Evolutionary conservation across 805 yeast species (phyloP).

Genomic region (Candida methanosorbosa): DNA sequence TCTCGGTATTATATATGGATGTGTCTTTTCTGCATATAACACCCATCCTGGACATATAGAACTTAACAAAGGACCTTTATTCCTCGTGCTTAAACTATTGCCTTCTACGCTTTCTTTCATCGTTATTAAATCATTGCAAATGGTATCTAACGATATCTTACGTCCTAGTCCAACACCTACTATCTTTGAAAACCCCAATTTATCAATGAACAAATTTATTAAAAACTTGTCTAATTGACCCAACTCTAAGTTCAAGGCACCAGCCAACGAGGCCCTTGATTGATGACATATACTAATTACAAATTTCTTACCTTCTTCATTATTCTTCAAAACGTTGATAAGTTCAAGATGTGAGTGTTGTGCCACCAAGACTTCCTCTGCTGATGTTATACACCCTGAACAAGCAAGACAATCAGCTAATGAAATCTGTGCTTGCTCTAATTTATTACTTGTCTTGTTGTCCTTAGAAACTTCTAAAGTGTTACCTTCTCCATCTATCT

Average conservation of each 20-base stretch:
- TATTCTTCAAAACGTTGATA: slow-evolving; percentile 41
- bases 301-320: slow-evolving; percentile 30
- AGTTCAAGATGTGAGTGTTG: slow-evolving; percentile 84
- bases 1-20: slow-evolving; percentile 68
- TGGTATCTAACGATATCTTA: slow-evolving; percentile 44
- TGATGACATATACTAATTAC: slow-evolving; percentile 83
- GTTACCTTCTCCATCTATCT: slow-evolving; percentile 47
- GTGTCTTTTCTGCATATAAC: slow-evolving; percentile 90
- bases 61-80: slow-evolving; percentile 46
- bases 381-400: slow-evolving; percentile 93
- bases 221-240: slow-evolving; percentile 54
- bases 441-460: slow-evolving; percentile 39
- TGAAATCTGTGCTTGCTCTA: slow-evolving; percentile 80
- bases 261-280: slow-evolving; percentile 72
- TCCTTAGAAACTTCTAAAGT: slow-evolving; percentile 63
- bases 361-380: slow-evolving; percentile 90
- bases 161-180: slow-evolving; percentile 86
- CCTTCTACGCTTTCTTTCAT: slow-evolving; percentile 1
- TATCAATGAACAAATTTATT: slow-evolving; percentile 44
- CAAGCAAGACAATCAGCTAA: slow-evolving; percentile 93
- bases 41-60: slow-evolving; percentile 96
- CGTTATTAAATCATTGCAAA: slow-evolving; percentile 31
- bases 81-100: slow-evolving; percentile 2
- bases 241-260: slow-evolving; percentile 47
- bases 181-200: slow-evolving; percentile 61